phyloP scores from a whole-genome alignment of 2,329 filamentous ascomycete genomes.

The Sarocladium kiliense region DNA sequence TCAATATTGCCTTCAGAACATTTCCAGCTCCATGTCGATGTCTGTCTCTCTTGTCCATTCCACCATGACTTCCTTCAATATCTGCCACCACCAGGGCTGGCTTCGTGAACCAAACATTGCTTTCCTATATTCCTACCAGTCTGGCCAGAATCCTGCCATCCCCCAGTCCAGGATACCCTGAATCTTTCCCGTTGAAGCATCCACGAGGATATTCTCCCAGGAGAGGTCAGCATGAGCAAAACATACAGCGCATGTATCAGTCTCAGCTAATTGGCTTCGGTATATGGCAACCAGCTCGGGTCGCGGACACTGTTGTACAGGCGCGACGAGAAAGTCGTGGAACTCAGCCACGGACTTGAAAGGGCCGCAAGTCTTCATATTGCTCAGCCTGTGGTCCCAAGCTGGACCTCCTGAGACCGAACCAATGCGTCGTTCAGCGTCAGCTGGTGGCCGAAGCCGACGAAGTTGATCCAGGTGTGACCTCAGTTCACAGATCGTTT shows the following conservation, averaged over 20 bases:
- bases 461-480: constrained; percentile 12
- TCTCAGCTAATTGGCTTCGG: constrained; percentile 10
- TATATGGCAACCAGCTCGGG: constrained; percentile 12
- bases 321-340: constrained; percentile 14
- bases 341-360: constrained; percentile 13
- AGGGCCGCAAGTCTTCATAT: constrained; percentile 12
- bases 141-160: constrained; percentile 18
- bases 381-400: constrained; percentile 12
- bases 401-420: constrained; percentile 13
- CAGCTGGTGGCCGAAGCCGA: constrained; percentile 10
- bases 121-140: constrained; percentile 18
- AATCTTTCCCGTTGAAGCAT: constrained; percentile 33
- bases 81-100: constrained; percentile 13
- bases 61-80: constrained; percentile 12
- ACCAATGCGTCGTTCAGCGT: constrained; percentile 3
- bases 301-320: constrained; percentile 12
- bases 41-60: constrained; percentile 13
- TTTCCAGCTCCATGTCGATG: constrained; percentile 14
- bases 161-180: constrained; percentile 55
- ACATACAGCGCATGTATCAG: constrained; percentile 4
- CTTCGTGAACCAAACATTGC: constrained; percentile 14
- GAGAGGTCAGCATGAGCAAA: constrained; percentile 29
- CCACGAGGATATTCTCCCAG: constrained; percentile 26
- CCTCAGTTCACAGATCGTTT: constrained; percentile 11
- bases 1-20: too few relatives aligned